phyloP scores from a whole-genome alignment of 2,329 filamentous ascomycete species.

The Aspergillus pseudotamarii region DNA sequence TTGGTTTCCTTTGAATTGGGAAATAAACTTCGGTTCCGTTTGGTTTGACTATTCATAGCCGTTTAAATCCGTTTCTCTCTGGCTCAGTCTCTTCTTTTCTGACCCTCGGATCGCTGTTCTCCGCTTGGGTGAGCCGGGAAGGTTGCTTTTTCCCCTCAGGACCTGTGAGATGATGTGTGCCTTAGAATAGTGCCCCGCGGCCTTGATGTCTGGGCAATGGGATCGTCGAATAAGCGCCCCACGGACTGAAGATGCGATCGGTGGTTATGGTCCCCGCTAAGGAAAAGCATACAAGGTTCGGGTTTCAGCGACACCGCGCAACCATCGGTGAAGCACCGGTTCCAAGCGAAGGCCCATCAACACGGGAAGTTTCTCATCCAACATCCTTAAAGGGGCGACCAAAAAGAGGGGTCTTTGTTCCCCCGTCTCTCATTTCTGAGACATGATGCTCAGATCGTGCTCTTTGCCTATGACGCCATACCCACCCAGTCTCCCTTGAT shows the following conservation, averaged over 20 bases:
- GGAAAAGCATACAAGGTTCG: neutral
- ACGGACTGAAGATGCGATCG: conserved; percentile 10
- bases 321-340: neutral
- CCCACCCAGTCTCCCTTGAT: neutral
- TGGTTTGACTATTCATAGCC: too few species aligned
- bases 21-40: neutral
- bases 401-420: conserved; percentile 5
- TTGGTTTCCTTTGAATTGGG: neutral
- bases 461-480: neutral
- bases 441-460: neutral
- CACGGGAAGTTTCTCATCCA: neutral
- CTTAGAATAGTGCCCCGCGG: conserved; percentile 9
- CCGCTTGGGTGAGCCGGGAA: neutral
- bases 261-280: conserved; percentile 4
- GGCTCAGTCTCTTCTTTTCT: neutral
- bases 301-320: conserved; percentile 1
- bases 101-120: conserved; percentile 9
- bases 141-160: neutral
- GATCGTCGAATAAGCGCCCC: conserved; percentile 12
- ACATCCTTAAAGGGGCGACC: neutral
- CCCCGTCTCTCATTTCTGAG: conserved; percentile 1
- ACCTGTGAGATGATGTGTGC: conserved; percentile 6
- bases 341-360: neutral
- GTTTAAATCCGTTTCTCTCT: too few species aligned
- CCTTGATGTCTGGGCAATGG: conserved; percentile 7